Evolutionary conservation across 2,329 filamentous ascomycete genomes (phyloP).

Genomic region (Escovopsis sp.): DNA sequence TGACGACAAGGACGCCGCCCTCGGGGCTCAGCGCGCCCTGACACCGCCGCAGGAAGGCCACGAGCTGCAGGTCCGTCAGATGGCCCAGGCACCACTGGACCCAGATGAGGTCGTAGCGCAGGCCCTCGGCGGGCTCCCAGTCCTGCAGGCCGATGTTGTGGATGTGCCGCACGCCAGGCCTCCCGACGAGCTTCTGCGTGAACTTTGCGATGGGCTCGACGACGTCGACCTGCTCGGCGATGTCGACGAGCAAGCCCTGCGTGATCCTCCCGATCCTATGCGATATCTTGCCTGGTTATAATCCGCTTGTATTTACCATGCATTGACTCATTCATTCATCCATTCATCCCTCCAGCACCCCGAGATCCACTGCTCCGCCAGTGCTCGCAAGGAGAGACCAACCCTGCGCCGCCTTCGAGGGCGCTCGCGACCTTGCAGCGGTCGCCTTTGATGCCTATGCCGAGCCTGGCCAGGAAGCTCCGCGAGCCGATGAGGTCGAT

Average conservation of each 20-base stretch:
- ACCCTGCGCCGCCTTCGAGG: constrained; percentile 27
- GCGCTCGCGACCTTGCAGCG: constrained; percentile 15
- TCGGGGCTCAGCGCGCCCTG: constrained; percentile 22
- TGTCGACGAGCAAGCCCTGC: constrained; percentile 54
- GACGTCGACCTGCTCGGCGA: constrained; percentile 62
- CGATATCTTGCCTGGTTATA: too few species aligned
- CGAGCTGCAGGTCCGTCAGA: constrained; percentile 58
- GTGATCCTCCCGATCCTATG: constrained; percentile 69
- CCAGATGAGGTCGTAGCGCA: constrained; percentile 69
- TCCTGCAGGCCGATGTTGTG: constrained; percentile 61
- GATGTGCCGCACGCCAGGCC: constrained; percentile 45
- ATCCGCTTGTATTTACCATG: too few species aligned
- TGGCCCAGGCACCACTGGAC: constrained; percentile 84
- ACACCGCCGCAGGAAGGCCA: constrained; percentile 51
- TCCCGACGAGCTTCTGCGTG: constrained; percentile 44
- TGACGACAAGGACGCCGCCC: constrained; percentile 22
- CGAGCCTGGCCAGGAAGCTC: constrained; percentile 54
- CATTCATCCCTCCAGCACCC: too few species aligned
- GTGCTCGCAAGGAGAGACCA: constrained; percentile 9
- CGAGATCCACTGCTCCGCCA: too few species aligned
- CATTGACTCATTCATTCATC: too few species aligned
- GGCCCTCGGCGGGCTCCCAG: constrained; percentile 38
- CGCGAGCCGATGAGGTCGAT: constrained; percentile 54
- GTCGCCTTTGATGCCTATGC: constrained; percentile 23
- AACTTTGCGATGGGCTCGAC: constrained; percentile 79